Evolutionary conservation across 2,329 filamentous ascomycete species (phyloP).

Genomic region (Hortaea werneckii): DNA sequence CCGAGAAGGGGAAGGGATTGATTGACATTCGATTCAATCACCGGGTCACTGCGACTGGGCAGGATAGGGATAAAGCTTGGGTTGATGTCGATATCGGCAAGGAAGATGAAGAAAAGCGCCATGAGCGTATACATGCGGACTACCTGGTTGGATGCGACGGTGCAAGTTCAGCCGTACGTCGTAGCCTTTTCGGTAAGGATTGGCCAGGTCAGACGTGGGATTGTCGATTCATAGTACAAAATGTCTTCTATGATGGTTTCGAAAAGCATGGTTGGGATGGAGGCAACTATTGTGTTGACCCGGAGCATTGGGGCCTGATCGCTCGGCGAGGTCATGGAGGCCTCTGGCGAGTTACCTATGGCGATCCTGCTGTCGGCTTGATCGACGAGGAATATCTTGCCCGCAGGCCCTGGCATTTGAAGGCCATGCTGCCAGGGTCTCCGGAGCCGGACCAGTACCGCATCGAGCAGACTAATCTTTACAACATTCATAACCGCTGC

Average conservation of each 20-base stretch:
- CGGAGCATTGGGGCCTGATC: constrained; percentile 23
- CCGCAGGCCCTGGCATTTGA: constrained; percentile 13
- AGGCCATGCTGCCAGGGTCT: constrained; percentile 15
- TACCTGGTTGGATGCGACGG: constrained; percentile 23
- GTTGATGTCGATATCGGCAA: constrained; percentile 20
- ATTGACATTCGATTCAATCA: constrained; percentile 19
- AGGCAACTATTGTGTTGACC: constrained; percentile 32
- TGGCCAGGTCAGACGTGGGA: constrained; percentile 17
- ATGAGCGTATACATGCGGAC: constrained; percentile 14
- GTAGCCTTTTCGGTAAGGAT: constrained; percentile 15
- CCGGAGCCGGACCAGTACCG: constrained; percentile 21
- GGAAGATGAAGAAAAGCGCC: constrained; percentile 12
- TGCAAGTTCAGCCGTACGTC: constrained; percentile 14
- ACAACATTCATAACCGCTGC: constrained; percentile 32
- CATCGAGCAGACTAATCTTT: constrained; percentile 28
- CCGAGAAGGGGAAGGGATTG: constrained; percentile 10
- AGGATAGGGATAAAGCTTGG: constrained; percentile 19
- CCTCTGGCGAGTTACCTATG: constrained; percentile 34
- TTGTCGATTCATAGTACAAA: constrained; percentile 14
- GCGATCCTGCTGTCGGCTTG: constrained; percentile 23
- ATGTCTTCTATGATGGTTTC: constrained; percentile 25
- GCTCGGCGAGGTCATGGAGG: constrained; percentile 18
- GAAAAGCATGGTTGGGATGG: constrained; percentile 29
- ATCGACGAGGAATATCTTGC: constrained; percentile 17
- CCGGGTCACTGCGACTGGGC: constrained; percentile 14